Base-by-base conservation (phyloP, 73 alveolate species). In the Uronychia binucleata region DNA sequence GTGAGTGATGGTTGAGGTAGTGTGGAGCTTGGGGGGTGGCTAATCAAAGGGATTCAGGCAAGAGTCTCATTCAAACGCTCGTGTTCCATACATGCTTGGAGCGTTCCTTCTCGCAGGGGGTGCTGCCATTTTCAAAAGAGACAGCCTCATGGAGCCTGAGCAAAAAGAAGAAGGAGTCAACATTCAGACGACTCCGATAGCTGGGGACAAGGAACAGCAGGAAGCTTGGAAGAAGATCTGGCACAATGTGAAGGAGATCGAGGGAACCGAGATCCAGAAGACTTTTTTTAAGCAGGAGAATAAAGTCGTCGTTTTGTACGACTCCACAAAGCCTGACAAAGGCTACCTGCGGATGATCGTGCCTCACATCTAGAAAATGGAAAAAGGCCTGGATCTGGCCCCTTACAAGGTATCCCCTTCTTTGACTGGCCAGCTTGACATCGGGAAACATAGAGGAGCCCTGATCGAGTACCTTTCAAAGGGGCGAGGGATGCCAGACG, bases 241-340 rank as follows among this genome's bases (percentile, higher is more conserved):
- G 33, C 59, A 77, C 27, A 57, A 79, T 27, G 46, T 88, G 84
- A 77, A 76, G 46, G 94, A 83, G n/a, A 0, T 88, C 26, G 57
- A 32, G 8, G 58, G 33, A 1, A 85, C 30, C 28, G 83, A 88
- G 32, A 83, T 88, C 32, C 76, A 31, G 46, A 86, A 82, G 58
- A 81, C 83, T 1, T 29, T 88, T 80, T 19, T 27, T 1, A 77
- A 35, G 76, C 31, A 31, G 26, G 94, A 88, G 30, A 83, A 34
- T 46, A 88, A 88, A 29, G 76, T 88, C 35, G 77, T 88, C 0
- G 81, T 33, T 74, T 59, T 83, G 32, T 88, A 77, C 81, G 58
- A 78, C 59, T 14, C 59, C 26, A 33, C 87, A 0, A 29, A 88
- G 75, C 27, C 34, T 0, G 28, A 58, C 60, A 8, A 29, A n/a